A percentile compares a stretch with the other conserved stretches of the same genome.
These are phyloP conservation scores for Sporormia fimetaria DNA, from an alignment of 495 filamentous ascomycete genomes.

Conservation along the genomic window DNA sequence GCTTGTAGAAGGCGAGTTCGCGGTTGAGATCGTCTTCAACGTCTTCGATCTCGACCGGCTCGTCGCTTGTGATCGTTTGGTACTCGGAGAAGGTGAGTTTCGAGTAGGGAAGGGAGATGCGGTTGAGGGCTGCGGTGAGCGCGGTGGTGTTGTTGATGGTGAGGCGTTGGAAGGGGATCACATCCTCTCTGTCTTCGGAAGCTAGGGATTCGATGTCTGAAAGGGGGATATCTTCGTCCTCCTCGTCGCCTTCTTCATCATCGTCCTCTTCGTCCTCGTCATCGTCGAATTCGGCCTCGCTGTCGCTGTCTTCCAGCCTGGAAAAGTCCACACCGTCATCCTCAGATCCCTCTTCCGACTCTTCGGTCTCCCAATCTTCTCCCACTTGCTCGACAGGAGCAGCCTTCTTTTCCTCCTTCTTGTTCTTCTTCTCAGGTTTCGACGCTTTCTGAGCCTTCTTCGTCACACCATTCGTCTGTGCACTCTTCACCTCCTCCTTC, in stretches of 20 bases:
- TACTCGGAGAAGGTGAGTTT: constrained; percentile 53
- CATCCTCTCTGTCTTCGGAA: constrained; percentile 70
- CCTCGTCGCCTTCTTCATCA: constrained; percentile 31
- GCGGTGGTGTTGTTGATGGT: constrained; percentile 95
- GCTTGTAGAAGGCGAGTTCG: constrained; percentile 87
- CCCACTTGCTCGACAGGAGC: constrained; percentile 8
- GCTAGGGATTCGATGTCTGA: constrained; percentile 70
- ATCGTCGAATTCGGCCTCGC: constrained; percentile 17
- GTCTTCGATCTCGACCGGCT: constrained; percentile 49
- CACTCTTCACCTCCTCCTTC: constrained; percentile 28
- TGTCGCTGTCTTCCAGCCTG: constrained; percentile 25
- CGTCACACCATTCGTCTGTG: constrained; percentile 8
- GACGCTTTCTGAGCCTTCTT: constrained; percentile 19
- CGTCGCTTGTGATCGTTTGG: constrained; percentile 46
- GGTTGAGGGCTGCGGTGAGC: constrained; percentile 39
- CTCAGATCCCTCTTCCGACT: constrained; percentile 31
- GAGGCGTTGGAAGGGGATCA: constrained; percentile 79
- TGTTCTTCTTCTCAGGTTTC: constrained; percentile 5
- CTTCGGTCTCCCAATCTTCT: constrained; percentile 25
- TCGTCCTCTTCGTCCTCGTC: constrained; percentile 21
- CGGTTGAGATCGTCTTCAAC: constrained; percentile 79
- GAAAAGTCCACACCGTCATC: constrained; percentile 25
- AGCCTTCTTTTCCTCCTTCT: neutral
- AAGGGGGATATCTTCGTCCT: constrained; percentile 66
- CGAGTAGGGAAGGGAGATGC: constrained; percentile 55